These are phyloP conservation scores for Gentiana straminea DNA, from an alignment of 257 asterid species.

Conservation along the genomic window DNA sequence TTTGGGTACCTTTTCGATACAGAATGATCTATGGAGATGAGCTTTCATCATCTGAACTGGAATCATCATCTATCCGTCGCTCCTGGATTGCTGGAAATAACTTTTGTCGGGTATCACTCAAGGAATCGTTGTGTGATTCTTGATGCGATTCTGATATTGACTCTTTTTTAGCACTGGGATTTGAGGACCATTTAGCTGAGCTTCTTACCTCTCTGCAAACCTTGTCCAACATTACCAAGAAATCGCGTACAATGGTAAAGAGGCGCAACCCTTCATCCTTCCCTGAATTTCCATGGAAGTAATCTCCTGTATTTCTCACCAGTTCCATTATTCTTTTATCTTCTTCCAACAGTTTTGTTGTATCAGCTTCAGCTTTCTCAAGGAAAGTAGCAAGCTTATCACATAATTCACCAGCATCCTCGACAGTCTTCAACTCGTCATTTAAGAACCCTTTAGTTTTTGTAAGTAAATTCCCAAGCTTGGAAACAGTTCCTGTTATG, in stretches of 20 bases:
- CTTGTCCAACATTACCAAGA: slow-evolving; percentile 68
- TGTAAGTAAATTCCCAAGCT: slow-evolving; percentile 34
- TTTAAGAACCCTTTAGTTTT: slow-evolving; percentile 38
- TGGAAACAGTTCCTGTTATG: slow-evolving; percentile 33
- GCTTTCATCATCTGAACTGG: slow-evolving; percentile 59
- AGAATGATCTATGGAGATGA: slow-evolving; percentile 14
- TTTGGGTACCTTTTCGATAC: slow-evolving; percentile 4
- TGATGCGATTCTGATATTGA: slow-evolving; percentile 31
- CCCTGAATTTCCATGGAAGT: slow-evolving; percentile 70
- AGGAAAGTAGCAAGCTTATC: slow-evolving; percentile 31
- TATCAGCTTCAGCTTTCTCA: slow-evolving; percentile 45
- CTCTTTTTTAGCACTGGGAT: slow-evolving; percentile 25
- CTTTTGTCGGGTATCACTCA: slow-evolving; percentile 28
- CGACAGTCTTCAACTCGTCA: slow-evolving; percentile 39
- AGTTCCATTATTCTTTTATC: slow-evolving; percentile 57
- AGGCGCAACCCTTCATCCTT: slow-evolving; percentile 58
- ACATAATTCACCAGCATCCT: slow-evolving; percentile 41
- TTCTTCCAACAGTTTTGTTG: slow-evolving; percentile 37
- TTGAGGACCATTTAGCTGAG: slow-evolving; percentile 24
- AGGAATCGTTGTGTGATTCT: slow-evolving; percentile 33
- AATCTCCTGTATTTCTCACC: slow-evolving; percentile 77
- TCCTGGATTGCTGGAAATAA: slow-evolving; percentile 72
- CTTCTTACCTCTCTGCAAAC: slow-evolving; percentile 47
- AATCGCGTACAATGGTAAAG: slow-evolving; percentile 64
- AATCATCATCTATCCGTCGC: slow-evolving; percentile 35